Evolutionary conservation across 2,329 filamentous ascomycete genomes (phyloP), one percentile per base, ranked within the genome.

Genomic region (Mycosphaerelloides madeirae): DNA sequence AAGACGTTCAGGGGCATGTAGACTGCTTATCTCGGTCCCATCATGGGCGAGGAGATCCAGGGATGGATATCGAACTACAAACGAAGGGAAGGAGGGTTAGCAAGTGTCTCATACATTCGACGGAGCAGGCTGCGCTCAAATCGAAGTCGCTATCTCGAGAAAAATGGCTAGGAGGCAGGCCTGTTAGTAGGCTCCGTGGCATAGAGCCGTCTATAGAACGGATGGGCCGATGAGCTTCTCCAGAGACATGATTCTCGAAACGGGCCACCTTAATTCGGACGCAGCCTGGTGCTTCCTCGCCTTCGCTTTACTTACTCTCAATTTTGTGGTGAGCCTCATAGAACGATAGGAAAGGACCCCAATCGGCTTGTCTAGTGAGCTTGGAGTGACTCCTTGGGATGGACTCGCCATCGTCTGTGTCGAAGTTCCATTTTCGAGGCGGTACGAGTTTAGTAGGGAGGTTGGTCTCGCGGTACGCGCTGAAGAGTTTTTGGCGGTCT

Each of bases 11-110:
- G 12, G 9, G 48, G 44, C 28, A 29, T 45, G 35, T 51, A 51
- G 19, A 3, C 43, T 8, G 11, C 39, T 29, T 3, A 33, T 29
- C 29, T 51, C 44, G 12, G 33, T 22, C n/a, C 29, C 31, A 20
- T 43, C 42, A 6, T 25, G 22, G 14, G 16, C 31, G 9, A 49
- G 25, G 13, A 49, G 18, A 4, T 47, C 39, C 12, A 44, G 38
- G 19, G 40, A 33, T 8, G 48, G 48, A 35, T 47, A 50, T 11
- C 38, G 18, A 12, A 50, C 35, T n/a, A n/a, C n/a, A n/a, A n/a
- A n/a, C n/a, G n/a, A n/a, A n/a, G n/a, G n/a, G n/a, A n/a, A n/a
- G n/a, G n/a, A n/a, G n/a, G n/a, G n/a, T n/a, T n/a, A n/a, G n/a
- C n/a, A n/a, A n/a, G n/a, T n/a, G n/a, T n/a, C n/a, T n/a, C n/a